Base-by-base conservation (phyloP, 2,329 filamentous ascomycete genomes). In the Aspergillus phoenicis region DNA sequence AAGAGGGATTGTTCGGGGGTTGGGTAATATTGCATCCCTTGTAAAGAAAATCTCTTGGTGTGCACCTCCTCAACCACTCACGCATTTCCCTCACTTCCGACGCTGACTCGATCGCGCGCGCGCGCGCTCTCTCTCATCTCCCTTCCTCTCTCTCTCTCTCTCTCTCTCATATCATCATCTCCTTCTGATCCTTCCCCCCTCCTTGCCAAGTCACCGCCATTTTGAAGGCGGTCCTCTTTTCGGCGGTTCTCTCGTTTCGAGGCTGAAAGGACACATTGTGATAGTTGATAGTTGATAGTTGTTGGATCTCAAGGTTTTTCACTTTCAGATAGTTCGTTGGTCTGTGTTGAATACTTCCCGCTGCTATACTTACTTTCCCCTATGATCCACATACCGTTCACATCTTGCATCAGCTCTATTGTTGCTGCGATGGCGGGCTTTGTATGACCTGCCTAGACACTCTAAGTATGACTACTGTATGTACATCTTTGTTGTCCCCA, bases 361-460 rank as follows among this genome's bases (percentile, higher is more conserved):
- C 58, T 64, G 30, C 30, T 63, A 48, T 52, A 64, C 33, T 36
- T 36, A 13, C 33, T 36, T 36, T 64, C 30, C 49, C 58, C 53
- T 30, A 62, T 55, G 64, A 66, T 66, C 63, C 63, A 63, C 62
- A 63, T 60, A 56, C 54, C 64, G 63, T 66, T 65, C 62, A 39
- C 64, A 66, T 66, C 64, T 65, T 65, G 64, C 64, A 66, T 58
- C 49, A n/a, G 30, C 15, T 56, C 39, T 24, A 36, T 56, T 45
- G 53, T 33, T 56, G 39, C 43, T 22, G 26, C 17, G 26, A 17
- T 45, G 41, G 53, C 30, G n/a, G n/a, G 8, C 22, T 56, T 17
- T 8, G 30, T 17, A 55, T 43, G 36, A 53, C 52, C 24, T 28
- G 38, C 52, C 36, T 45, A 49, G 13, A 10, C 15, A 28, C 45